Base-by-base conservation (phyloP, 1,284 basidiomycete genomes). In the Microbotryum lychnidis-dioicae region DNA sequence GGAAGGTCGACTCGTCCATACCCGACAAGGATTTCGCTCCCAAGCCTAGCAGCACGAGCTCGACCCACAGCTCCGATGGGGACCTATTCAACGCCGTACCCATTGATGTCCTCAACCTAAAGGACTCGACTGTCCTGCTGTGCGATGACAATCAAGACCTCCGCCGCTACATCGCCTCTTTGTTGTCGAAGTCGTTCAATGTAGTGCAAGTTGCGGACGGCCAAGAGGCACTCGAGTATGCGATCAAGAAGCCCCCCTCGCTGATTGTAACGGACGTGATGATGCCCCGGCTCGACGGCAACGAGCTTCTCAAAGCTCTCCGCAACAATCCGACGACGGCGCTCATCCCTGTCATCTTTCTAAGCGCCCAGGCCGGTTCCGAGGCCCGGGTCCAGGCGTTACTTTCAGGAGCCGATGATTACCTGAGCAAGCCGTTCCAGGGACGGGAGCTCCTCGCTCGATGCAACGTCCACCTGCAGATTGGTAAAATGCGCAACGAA, bases 261-360 rank as follows among this genome's bases (percentile, higher is more conserved):
- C n/a, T 27, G 31, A 29, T 51, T 27, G 23, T 27, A 12, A 29
- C 50, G 7, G 55, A 56, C 23, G 42, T 56, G 42, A 56, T 56
- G 55, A 56, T 56, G 55, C 55, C 55, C n/a, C 42, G 55, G 9
- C 55, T 56, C 37, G 55, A 48, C 42, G 55, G 55, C 31, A 25
- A 16, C 20, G 55, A 29, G n/a, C 25, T 56, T 4, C 45, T 56
- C 42, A 18, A 37, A 27, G 55, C 55, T 20, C 29, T 56, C 1
- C 44, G 55, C 21, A 45, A 21, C 44, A 56, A 56, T 27, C 55
- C 55, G 21, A 8, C 42, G 21, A 56, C 55, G 8, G 33, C 55
- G 44, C 20, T 47, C 21, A 37, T 56, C 12, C 55, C 55, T 7
- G 31, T 56, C 55, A 56, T 56, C 23, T 56, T 56, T 27, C 21